Evolutionary conservation across 2,329 filamentous ascomycete species (phyloP).

Genomic region (Trichocomaceae sp.): DNA sequence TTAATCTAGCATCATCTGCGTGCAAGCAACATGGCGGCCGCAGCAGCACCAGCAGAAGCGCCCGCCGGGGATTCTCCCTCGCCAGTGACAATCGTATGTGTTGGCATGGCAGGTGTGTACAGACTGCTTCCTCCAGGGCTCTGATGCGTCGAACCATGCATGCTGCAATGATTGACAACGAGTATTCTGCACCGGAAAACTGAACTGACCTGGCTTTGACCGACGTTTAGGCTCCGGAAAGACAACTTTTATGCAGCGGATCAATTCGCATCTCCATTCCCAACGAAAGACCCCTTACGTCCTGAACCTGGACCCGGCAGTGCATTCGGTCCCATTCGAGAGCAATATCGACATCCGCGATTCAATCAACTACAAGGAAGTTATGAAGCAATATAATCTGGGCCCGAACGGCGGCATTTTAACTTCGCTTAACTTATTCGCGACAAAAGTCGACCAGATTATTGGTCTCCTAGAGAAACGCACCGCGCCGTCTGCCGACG

Average conservation of each 20-base stretch:
- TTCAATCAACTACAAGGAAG: conserved; percentile 98
- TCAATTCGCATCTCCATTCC: conserved; percentile 84
- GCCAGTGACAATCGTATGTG: conserved; percentile 79
- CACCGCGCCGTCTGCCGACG: conserved; percentile 56
- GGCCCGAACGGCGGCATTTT: conserved; percentile 96
- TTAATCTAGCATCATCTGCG: not conserved
- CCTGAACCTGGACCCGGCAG: conserved; percentile 93
- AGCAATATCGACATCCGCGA: conserved; percentile 98
- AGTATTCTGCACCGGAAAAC: not conserved
- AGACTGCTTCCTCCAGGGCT: not conserved
- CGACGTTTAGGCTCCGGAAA: conserved; percentile 70
- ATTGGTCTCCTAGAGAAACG: conserved; percentile 85
- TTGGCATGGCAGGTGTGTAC: conserved; percentile 82
- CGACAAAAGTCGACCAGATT: conserved; percentile 96
- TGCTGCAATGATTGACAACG: not conserved
- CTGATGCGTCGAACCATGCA: not conserved
- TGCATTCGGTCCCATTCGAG: conserved; percentile 87
- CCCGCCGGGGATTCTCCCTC: conserved; percentile 30
- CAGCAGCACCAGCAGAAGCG: conserved; percentile 14
- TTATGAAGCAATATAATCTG: conserved; percentile 98
- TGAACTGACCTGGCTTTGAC: conserved; percentile 4
- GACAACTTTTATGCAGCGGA: conserved; percentile 99
- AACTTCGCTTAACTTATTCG: conserved; percentile 91
- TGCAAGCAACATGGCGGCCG: not conserved
- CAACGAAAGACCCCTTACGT: conserved; percentile 82